A percentile compares a stretch with the other conserved stretches of the same genome.
Conservation (phyloP, 2,329 filamentous ascomycete genomes). For the Sphaerulina vaccinii region DNA sequence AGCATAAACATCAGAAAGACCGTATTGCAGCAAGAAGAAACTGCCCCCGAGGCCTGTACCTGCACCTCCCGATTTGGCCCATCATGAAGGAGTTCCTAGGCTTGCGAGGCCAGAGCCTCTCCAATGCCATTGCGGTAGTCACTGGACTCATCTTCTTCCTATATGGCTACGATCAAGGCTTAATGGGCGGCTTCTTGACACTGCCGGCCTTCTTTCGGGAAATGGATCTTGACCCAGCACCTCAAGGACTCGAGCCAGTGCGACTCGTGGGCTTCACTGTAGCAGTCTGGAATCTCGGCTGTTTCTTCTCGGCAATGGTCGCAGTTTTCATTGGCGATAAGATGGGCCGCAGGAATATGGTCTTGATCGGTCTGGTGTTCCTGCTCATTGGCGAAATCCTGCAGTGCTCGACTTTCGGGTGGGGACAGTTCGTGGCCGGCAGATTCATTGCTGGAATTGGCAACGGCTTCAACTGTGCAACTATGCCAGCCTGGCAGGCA, state of each 20-base stretch:
- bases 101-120: constrained; percentile 20
- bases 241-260: constrained; percentile 36
- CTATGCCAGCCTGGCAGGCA: constrained; percentile 49
- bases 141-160: constrained; percentile 22
- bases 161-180: constrained; percentile 26
- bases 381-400: constrained; percentile 60
- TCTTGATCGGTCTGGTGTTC: constrained; percentile 58
- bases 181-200: constrained; percentile 58
- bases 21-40: no score
- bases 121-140: constrained; percentile 21
- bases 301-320: constrained; percentile 46
- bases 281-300: constrained; percentile 43
- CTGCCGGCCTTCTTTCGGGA: constrained; percentile 59
- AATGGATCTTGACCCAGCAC: constrained; percentile 38
- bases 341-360: constrained; percentile 56
- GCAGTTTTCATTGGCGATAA: constrained; percentile 54
- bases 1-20: no score
- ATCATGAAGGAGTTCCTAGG: constrained; percentile 22
- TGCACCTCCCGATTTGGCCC: no score
- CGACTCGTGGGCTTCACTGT: constrained; percentile 44
- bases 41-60: no score
- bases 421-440: constrained; percentile 48
- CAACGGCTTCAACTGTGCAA: constrained; percentile 44
- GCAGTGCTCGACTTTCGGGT: constrained; percentile 53
- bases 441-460: constrained; percentile 52